These are phyloP conservation scores for Prunus kanzakura DNA, from an alignment of 306 rosid genomes.

Conservation along the genomic window DNA sequence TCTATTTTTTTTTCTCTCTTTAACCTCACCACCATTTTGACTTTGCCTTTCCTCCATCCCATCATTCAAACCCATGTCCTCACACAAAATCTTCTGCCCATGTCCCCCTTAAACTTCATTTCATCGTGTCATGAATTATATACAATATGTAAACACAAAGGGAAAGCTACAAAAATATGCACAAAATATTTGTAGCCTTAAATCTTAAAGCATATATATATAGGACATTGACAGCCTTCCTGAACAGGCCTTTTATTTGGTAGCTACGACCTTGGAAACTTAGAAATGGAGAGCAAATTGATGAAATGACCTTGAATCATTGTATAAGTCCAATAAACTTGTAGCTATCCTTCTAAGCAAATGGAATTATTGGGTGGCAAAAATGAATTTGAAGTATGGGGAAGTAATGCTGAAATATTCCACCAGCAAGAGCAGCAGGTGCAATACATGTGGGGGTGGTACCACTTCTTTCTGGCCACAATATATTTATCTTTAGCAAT, in stretches of 20 bases:
- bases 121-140: not conserved
- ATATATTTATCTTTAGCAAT: not conserved
- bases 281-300: no score
- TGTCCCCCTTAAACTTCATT: not conserved
- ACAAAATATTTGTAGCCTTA: no score
- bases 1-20: not conserved
- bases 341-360: not conserved
- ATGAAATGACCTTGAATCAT: no score
- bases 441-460: conserved; percentile 13
- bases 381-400: not conserved
- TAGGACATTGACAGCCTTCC: not conserved
- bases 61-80: not conserved
- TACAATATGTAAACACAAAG: no score
- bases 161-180: no score
- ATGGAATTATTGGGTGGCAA: not conserved
- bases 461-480: conserved; percentile 8
- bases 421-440: not conserved
- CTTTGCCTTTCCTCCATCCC: conserved; percentile 18
- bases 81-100: not conserved
- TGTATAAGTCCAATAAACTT: not conserved
- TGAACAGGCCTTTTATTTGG: conserved; percentile 3
- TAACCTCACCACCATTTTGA: conserved; percentile 22
- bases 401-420: not conserved
- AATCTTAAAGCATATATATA: no score
- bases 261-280: not conserved